A percentile compares a stretch with the other conserved stretches of the same genome.
These are phyloP conservation scores for Moesziomyces sp. DNA, from an alignment of 1,284 basidiomycete genomes.

Conservation along the genomic window DNA sequence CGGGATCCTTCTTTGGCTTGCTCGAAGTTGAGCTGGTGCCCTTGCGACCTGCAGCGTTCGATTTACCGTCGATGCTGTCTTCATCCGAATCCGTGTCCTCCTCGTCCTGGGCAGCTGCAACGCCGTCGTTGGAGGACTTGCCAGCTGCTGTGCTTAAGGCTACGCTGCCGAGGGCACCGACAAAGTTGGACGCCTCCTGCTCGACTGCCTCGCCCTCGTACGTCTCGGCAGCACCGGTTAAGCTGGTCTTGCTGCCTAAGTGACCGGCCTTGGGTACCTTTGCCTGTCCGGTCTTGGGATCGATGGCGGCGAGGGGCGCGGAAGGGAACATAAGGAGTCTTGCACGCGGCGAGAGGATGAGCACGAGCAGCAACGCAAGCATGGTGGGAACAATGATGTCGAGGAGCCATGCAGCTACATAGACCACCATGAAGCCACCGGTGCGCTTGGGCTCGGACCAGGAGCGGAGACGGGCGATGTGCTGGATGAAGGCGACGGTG, in stretches of 20 bases:
- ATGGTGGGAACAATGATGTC: slow-evolving; percentile 40
- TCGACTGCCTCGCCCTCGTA: slow-evolving; percentile 71
- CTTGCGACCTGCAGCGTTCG: slow-evolving; percentile 18
- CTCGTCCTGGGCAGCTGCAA: slow-evolving; percentile 5
- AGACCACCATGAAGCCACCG: slow-evolving; percentile 66
- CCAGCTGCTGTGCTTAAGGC: slow-evolving; percentile 70
- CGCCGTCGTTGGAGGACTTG: slow-evolving; percentile 58
- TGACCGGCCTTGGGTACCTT: slow-evolving; percentile 62
- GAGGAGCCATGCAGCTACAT: slow-evolving; percentile 37
- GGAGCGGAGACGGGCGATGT: slow-evolving; percentile 71
- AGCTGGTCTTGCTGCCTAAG: slow-evolving; percentile 52
- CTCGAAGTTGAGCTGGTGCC: slow-evolving; percentile 7
- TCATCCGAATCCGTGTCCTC: slow-evolving; percentile 16
- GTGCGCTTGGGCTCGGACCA: slow-evolving; percentile 73
- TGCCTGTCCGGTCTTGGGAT: slow-evolving; percentile 59
- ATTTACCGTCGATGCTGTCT: slow-evolving; percentile 20
- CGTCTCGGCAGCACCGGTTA: slow-evolving; percentile 65
- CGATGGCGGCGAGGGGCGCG: slow-evolving; percentile 69
- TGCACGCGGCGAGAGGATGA: slow-evolving; percentile 71
- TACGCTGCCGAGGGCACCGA: slow-evolving; percentile 68
- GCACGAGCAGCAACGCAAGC: slow-evolving; percentile 68
- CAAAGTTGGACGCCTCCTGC: slow-evolving; percentile 70
- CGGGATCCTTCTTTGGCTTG: slow-evolving; percentile 24
- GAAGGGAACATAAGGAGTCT: slow-evolving; percentile 72
- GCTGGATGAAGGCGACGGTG: slow-evolving; percentile 70